phyloP scores from a whole-genome alignment of 306 rosid genomes.

The Casuarina equisetifolia region DNA sequence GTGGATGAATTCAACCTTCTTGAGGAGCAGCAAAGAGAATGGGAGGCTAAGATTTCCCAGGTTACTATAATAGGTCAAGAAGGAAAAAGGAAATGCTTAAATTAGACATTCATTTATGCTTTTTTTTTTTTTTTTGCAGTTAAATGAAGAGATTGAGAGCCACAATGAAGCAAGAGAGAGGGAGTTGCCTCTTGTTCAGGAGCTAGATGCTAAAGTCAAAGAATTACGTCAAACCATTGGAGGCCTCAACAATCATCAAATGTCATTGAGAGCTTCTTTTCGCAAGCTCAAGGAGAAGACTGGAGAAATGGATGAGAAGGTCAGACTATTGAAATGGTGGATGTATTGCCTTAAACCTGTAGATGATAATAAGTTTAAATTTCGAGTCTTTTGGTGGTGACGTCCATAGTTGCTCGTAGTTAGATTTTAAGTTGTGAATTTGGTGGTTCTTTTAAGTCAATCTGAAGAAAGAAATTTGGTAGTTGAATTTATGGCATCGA shows the following conservation, averaged over 20 bases:
- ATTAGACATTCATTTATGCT: background rate
- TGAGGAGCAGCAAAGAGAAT: slow-evolving; percentile 45
- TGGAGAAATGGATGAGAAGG: slow-evolving; percentile 74
- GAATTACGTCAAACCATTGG: slow-evolving; percentile 67
- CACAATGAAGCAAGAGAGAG: slow-evolving; percentile 62
- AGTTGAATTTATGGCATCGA: background rate
- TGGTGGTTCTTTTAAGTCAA: background rate
- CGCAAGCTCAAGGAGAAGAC: slow-evolving; percentile 67
- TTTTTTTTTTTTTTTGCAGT: slow-evolving; percentile 39
- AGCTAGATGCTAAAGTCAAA: slow-evolving; percentile 65
- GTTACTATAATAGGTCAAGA: slow-evolving; percentile 29
- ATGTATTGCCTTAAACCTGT: slow-evolving; percentile 7
- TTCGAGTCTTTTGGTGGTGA: slow-evolving; percentile 3
- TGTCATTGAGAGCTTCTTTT: slow-evolving; percentile 52
- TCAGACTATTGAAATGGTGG: slow-evolving; percentile 34
- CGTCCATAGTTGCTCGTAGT: background rate
- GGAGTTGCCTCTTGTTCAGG: slow-evolving; percentile 75
- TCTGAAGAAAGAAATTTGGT: background rate
- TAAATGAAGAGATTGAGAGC: slow-evolving; percentile 57
- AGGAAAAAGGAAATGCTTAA: background rate
- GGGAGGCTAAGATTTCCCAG: slow-evolving; percentile 55
- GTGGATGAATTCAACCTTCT: slow-evolving; percentile 54
- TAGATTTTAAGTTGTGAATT: slow-evolving; percentile 2
- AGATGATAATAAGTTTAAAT: slow-evolving; percentile 4
- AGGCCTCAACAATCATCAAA: slow-evolving; percentile 65